Evolutionary conservation across 495 filamentous ascomycete species (phyloP), one percentile per base, ranked within the genome.

Genomic region (Trichoderma erinaceum): DNA sequence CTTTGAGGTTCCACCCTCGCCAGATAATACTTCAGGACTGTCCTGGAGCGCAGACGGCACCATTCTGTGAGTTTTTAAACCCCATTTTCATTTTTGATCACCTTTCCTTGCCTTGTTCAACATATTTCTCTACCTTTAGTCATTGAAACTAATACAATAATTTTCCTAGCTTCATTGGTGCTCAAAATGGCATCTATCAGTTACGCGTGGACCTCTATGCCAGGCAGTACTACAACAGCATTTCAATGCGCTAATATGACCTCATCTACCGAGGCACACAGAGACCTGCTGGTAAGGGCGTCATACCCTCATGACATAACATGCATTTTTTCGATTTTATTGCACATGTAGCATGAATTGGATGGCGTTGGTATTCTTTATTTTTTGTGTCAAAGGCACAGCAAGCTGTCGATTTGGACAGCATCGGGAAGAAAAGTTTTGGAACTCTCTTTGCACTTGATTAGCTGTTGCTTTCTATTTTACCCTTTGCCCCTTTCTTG

Each of bases 101-200:
- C 29, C 38, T 8, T 21, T 1, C 43, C 13, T 50, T 44, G 44
- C 12, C 21, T 48, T 58, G 11, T 12, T 0, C 3, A 25, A 25
- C 23, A 12, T 29, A 7, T 21, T 27, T 63, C 3, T 2, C 27
- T 61, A 43, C 6, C n/a, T 32, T 25, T n/a, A 6, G 3, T 65
- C 1, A 21, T 8, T 2, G 35, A 61, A 15, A 27, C 46, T 67
- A 41, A 65, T 18, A n/a, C 7, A 41, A 41, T 13, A 6, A 1
- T 29, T 32, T 66, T 16, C 56, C 10, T 68, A 92, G 90, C 68
- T 92, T 88, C 70, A 81, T 90, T 71, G 90, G 84, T n/a, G 89
- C 89, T 4, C 82, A 90, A 66, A 83, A 89, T 64, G 90, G 90
- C 23, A 89, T 93, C 21, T 88, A 90, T 68, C 88, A 92, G 75